Base-by-base conservation (phyloP, 345 rosid species). In the Geranium rotundifolium region DNA sequence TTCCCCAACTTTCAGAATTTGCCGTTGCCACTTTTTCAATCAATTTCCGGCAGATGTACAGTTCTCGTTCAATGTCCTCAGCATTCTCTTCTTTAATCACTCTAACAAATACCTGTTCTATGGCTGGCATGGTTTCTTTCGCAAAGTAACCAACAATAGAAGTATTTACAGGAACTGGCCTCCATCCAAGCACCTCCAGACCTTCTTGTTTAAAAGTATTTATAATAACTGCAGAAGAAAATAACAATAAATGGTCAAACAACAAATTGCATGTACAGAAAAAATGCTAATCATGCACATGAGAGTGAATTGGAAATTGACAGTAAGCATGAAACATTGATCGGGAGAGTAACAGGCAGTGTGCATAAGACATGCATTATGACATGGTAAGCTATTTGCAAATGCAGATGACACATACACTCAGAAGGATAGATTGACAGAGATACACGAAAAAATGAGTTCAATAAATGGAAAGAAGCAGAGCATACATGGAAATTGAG, bases 111-210 rank as follows among this genome's bases (percentile, higher is more conserved):
- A 93, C 91, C 81, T 93, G 99, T 6, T 93, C 90, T 73, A 93
- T 76, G 59, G 80, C 87, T 65, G 99, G 99, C 97, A 93, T 82
- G 56, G 99, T 79, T 83, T 90, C 95, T 77, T 76, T 93, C 60
- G 99, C 99, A 64, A 90, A 83, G 71, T 72, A 84, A 72, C 99
- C 99, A 76, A 93, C 99, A 54, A 93, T 75, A 15, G 97, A 86
- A 37, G 58, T 65, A 81, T 93, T 77, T 52, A 88, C 85, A 76
- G 99, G 99, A 69, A 93, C 99, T 71, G 90, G 65, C 71, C 99
- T 83, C 99, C 99, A 93, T 60, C 97, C 97, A 71, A 93, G 95
- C 65, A 93, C 82, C 74, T 90, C 90, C 61, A 93, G 84, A 56
- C 97, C 99, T 79, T 93, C 99, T 82, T 93, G 91, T 72, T 75